Percentiles rank a stretch among this genome's conserved stretches.
These are phyloP conservation scores for Trichoderma sp. DNA, from an alignment of 2,329 filamentous ascomycete species.

Conservation along the genomic window DNA sequence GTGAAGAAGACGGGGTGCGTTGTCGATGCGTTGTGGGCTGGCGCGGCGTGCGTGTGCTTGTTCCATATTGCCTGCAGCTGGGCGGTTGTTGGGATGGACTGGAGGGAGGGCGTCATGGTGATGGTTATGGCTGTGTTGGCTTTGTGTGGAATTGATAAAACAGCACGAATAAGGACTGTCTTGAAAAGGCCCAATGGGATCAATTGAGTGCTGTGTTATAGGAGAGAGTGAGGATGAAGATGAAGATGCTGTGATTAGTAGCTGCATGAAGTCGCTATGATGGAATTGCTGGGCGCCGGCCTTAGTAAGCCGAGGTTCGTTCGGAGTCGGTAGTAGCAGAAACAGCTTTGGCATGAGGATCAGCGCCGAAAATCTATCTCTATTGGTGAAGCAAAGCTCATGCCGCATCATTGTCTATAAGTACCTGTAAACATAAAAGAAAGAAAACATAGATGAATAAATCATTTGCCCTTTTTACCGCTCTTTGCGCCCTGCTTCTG, in stretches of 20 bases:
- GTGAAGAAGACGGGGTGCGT: constrained; percentile 79
- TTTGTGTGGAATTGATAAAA: too few species aligned
- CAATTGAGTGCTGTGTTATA: not conserved
- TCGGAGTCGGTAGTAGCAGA: not conserved
- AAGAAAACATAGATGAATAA: not conserved
- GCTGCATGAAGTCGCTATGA: constrained; percentile 18
- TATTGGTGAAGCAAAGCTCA: not conserved
- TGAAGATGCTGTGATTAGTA: not conserved
- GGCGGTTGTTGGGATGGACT: constrained; percentile 5
- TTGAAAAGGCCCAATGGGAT: not conserved
- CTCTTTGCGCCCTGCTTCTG: constrained; percentile 14
- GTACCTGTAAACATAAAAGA: not conserved
- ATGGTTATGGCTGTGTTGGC: not conserved
- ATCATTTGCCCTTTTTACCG: constrained; percentile 18
- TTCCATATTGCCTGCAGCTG: constrained; percentile 31
- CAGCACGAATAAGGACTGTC: rapidly evolving
- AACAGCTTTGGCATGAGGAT: not conserved
- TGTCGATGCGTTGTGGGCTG: constrained; percentile 56
- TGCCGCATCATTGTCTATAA: not conserved
- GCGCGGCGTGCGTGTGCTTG: constrained; percentile 29
- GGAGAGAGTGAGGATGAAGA: not conserved
- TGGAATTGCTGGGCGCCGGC: not conserved
- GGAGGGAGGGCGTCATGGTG: not conserved
- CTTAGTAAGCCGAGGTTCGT: constrained; percentile 24
- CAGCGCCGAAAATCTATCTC: not conserved